Evolutionary conservation across 306 rosid genomes (phyloP).

Genomic region (Urtica urens): DNA sequence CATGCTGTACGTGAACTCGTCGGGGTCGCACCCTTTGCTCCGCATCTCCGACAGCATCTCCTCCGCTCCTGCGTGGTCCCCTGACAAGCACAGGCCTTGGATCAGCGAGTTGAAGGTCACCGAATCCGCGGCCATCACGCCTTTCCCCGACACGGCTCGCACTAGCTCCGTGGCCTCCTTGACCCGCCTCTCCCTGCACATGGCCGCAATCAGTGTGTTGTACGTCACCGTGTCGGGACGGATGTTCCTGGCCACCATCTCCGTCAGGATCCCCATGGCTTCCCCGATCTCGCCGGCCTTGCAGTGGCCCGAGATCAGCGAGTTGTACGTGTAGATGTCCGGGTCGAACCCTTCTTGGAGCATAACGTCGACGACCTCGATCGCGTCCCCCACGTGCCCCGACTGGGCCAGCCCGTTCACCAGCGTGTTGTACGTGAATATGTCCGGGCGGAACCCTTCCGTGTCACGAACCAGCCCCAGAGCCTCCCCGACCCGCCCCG

Average conservation of each 20-base stretch:
- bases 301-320: slow-evolving; percentile 69
- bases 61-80: slow-evolving; percentile 49
- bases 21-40: slow-evolving; percentile 55
- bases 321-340: slow-evolving; percentile 66
- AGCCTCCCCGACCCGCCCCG: slow-evolving; percentile 59
- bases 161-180: slow-evolving; percentile 71
- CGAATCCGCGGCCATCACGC: slow-evolving; percentile 71
- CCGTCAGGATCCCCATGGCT: slow-evolving; percentile 59
- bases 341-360: slow-evolving; percentile 63
- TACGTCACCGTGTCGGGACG: slow-evolving; percentile 63
- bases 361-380: slow-evolving; percentile 76
- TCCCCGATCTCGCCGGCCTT: slow-evolving; percentile 58
- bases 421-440: slow-evolving; percentile 61
- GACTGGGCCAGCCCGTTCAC: slow-evolving; percentile 62
- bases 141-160: slow-evolving; percentile 47
- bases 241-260: slow-evolving; percentile 62
- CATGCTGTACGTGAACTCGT: slow-evolving; percentile 74
- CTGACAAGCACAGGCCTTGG: slow-evolving; percentile 57
- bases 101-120: slow-evolving; percentile 81
- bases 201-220: slow-evolving; percentile 52
- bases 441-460: slow-evolving; percentile 62
- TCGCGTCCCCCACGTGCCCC: slow-evolving; percentile 56
- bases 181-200: slow-evolving; percentile 68
- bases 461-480: slow-evolving; percentile 47
- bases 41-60: slow-evolving; percentile 85